These are phyloP conservation scores for Petrea volubilis DNA, from an alignment of 257 asterid species.

Conservation along the genomic window DNA sequence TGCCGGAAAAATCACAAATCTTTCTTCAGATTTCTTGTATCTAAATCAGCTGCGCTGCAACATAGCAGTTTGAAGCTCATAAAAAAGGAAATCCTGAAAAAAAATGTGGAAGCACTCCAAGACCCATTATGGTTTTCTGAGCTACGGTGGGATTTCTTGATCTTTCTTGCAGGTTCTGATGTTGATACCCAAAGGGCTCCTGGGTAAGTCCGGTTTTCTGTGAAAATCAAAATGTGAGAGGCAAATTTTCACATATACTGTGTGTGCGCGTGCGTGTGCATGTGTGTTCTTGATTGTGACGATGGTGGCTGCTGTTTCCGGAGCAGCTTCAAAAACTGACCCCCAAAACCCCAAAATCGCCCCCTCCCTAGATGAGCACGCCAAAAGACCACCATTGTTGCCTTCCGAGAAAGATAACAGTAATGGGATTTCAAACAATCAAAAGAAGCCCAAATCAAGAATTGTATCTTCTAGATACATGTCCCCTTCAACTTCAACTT, in stretches of 20 bases:
- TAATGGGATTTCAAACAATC: conserved; percentile 52
- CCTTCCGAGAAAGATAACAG: conserved; percentile 75
- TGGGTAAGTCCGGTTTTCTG: conserved; percentile 39
- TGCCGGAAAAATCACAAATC: conserved; percentile 36
- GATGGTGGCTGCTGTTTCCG: conserved; percentile 92
- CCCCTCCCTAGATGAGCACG: conserved; percentile 39
- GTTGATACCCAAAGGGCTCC: conserved; percentile 35
- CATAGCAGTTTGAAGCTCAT: neutral
- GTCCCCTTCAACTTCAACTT: conserved; percentile 87
- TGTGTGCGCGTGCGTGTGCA: conserved; percentile 19
- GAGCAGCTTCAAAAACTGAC: conserved; percentile 67
- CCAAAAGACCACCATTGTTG: conserved; percentile 72
- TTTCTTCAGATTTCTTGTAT: conserved; percentile 21
- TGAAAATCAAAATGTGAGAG: conserved; percentile 53
- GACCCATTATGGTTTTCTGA: conserved; percentile 39
- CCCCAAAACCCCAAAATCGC: conserved; percentile 49
- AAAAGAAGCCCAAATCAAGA: conserved; percentile 73
- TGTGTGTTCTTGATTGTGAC: conserved; percentile 42
- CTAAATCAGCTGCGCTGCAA: conserved; percentile 16
- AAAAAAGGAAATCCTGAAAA: conserved; percentile 20
- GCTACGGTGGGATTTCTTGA: conserved; percentile 57
- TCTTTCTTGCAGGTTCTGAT: conserved; percentile 45
- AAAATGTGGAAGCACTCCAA: conserved; percentile 44
- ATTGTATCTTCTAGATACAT: conserved; percentile 78
- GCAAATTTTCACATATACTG: conserved; percentile 29